phyloP scores from a whole-genome alignment of 2,329 filamentous ascomycete species.

The Alternaria solani region DNA sequence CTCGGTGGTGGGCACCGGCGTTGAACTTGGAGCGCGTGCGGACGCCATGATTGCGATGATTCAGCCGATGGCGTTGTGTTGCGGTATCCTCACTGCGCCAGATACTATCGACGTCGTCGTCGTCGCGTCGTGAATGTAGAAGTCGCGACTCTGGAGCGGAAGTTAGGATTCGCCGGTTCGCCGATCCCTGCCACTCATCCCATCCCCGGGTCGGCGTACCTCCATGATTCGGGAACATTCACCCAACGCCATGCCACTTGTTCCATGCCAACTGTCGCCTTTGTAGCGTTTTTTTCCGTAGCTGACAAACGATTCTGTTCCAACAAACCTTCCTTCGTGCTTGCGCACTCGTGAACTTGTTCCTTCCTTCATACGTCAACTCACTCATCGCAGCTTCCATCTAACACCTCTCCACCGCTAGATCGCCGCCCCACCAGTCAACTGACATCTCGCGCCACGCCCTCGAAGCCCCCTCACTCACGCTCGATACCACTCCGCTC shows the following conservation, averaged over 20 bases:
- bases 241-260: conserved; percentile 26
- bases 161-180: conserved; percentile 9
- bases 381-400: conserved; percentile 15
- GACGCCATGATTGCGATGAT: conserved; percentile 41
- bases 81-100: conserved; percentile 16
- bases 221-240: conserved; percentile 36
- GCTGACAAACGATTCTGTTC: conserved; percentile 20
- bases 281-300: conserved; percentile 8
- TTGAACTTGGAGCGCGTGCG: conserved; percentile 46
- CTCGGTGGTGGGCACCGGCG: conserved; percentile 58
- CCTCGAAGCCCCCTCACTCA: conserved; percentile 6
- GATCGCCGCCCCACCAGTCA: conserved; percentile 16
- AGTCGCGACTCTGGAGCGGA: conserved; percentile 29
- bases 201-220: conserved; percentile 19
- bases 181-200: conserved; percentile 15
- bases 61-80: conserved; percentile 10
- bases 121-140: conserved; percentile 30
- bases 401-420: conserved; percentile 13
- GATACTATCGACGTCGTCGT: conserved; percentile 14
- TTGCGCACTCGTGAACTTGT: conserved; percentile 7
- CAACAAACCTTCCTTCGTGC: neutral
- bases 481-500: neutral
- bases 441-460: conserved; percentile 7
- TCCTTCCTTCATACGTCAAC: neutral
- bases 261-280: conserved; percentile 15